Conservation (phyloP, 805 yeast genomes). For the Blastobotrys mokoenaii region DNA sequence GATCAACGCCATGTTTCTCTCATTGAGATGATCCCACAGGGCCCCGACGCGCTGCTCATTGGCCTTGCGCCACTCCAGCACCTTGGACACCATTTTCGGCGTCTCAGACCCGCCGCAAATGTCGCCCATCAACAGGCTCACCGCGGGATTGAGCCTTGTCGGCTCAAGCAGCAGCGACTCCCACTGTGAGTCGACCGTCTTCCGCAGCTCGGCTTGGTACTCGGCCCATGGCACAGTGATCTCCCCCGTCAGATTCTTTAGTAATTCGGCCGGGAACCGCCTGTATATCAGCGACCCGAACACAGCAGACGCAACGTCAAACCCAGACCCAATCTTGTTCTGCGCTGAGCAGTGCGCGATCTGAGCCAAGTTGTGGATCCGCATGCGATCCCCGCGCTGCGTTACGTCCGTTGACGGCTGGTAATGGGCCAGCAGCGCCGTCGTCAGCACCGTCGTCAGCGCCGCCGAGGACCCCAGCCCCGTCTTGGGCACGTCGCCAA, state of each 20-base stretch:
- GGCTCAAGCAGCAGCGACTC: conserved; percentile 21
- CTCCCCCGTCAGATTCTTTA: conserved; percentile 25
- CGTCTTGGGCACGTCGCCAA: conserved; percentile 77
- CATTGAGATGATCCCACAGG: conserved; percentile 49
- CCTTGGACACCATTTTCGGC: conserved; percentile 76
- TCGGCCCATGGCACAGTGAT: conserved; percentile 22
- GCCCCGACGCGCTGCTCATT: conserved; percentile 42
- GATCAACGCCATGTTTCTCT: conserved; percentile 52
- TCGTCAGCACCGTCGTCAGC: conserved; percentile 67
- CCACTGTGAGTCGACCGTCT: conserved; percentile 45
- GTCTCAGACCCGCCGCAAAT: conserved; percentile 90
- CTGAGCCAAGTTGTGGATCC: conserved; percentile 81
- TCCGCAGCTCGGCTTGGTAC: conserved; percentile 30
- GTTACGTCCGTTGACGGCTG: conserved; percentile 28
- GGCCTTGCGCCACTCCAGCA: conserved; percentile 56
- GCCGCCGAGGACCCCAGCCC: conserved; percentile 97
- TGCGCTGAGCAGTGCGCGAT: conserved; percentile 90
- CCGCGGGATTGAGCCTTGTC: conserved; percentile 48
- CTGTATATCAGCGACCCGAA: conserved; percentile 81
- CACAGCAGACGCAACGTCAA: conserved; percentile 93
- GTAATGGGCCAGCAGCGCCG: conserved; percentile 53
- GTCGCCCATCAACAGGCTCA: conserved; percentile 84
- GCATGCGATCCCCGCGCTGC: conserved; percentile 13
- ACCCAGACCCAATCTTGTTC: conserved; percentile 92
- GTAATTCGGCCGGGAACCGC: conserved; percentile 57